Evolutionary conservation across 164 flowering plant species (phyloP).

Genomic region (Dillenia turbinata): DNA sequence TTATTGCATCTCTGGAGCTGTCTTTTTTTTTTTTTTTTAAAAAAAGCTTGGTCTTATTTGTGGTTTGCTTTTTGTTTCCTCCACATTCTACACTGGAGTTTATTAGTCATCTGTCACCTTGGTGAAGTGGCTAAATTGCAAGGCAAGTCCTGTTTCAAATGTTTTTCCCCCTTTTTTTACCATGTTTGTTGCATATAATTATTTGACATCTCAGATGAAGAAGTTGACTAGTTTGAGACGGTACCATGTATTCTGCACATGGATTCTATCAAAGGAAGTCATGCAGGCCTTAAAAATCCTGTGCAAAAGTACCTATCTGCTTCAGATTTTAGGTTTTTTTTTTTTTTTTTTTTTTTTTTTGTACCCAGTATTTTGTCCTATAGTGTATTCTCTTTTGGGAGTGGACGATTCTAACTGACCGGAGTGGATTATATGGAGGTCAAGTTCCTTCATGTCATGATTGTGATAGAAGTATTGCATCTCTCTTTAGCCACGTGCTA

Average conservation of each 20-base stretch:
- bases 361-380: too few species aligned
- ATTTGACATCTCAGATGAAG: conserved; percentile 46
- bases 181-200: background rate
- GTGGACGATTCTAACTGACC: too few species aligned
- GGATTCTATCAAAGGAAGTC: conserved; percentile 95
- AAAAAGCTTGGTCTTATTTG: conserved; percentile 3
- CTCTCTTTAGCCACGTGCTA: too few species aligned
- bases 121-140: conserved; percentile 62
- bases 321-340: too few species aligned
- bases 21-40: background rate
- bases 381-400: too few species aligned
- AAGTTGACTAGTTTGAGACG: conserved; percentile 27
- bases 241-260: conserved; percentile 94
- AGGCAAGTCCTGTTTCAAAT: conserved; percentile 33
- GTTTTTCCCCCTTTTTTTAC: background rate
- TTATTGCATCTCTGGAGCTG: conserved; percentile 2
- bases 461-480: too few species aligned
- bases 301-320: conserved; percentile 61
- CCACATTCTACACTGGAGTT: conserved; percentile 92
- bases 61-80: conserved; percentile 11
- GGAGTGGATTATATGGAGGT: too few species aligned
- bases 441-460: too few species aligned
- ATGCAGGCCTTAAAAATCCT: conserved; percentile 72
- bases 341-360: too few species aligned
- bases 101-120: conserved; percentile 84